A percentile compares a stretch with the other conserved stretches of the same genome.
Conservation (phyloP, 2,329 filamentous ascomycete genomes). For the Cadophora malorum region DNA sequence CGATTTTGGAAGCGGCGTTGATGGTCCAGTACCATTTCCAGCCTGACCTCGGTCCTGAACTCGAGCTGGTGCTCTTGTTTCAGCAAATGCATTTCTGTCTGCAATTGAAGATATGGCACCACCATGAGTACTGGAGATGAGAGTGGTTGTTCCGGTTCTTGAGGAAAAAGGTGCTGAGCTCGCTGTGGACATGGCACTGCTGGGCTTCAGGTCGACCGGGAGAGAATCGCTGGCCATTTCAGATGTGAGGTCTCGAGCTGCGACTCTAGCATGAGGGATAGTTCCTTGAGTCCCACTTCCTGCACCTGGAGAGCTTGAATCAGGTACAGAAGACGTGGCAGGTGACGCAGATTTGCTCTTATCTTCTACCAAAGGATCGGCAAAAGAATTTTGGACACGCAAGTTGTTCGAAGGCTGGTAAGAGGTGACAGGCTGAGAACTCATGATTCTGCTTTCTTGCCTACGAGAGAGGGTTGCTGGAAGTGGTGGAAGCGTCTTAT, state of each 20-base stretch:
- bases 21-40: background rate
- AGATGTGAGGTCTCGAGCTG: background rate
- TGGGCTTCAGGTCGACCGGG: background rate
- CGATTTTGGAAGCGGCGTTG: background rate
- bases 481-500: background rate
- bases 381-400: background rate
- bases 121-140: constrained; percentile 3
- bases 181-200: background rate
- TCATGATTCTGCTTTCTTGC: background rate
- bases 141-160: background rate
- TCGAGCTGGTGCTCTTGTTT: background rate
- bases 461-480: background rate
- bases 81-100: constrained; percentile 11
- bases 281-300: background rate
- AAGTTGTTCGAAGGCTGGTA: background rate
- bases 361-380: background rate
- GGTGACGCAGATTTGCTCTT: background rate
- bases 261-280: background rate
- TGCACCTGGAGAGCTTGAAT: background rate
- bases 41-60: background rate
- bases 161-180: constrained; percentile 3
- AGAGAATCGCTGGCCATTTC: background rate
- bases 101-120: background rate
- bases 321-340: background rate
- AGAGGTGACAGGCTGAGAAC: background rate